These are phyloP conservation scores for Phytopythium boreale DNA, from an alignment of 352 stramenopile species.

Conservation along the genomic window DNA sequence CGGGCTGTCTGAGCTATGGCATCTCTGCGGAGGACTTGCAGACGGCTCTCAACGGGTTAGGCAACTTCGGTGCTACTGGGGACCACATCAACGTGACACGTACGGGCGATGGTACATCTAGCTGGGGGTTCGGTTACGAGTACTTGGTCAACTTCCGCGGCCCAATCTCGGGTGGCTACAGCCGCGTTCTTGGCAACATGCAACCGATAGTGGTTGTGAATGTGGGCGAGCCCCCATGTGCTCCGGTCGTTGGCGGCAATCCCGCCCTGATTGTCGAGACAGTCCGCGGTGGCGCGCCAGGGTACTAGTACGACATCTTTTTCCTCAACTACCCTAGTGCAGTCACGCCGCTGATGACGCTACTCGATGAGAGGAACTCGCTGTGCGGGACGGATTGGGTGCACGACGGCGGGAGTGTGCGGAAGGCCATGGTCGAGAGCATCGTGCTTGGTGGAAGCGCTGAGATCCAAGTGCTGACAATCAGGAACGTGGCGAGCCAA, in stretches of 20 bases:
- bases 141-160: slow-evolving; percentile 69
- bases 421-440: slow-evolving; percentile 38
- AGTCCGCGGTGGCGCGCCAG: slow-evolving; percentile 46
- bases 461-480: slow-evolving; percentile 52
- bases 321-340: slow-evolving; percentile 50
- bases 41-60: slow-evolving; percentile 55
- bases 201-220: slow-evolving; percentile 47
- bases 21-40: slow-evolving; percentile 58
- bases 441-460: slow-evolving; percentile 53
- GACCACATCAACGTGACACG: slow-evolving; percentile 69
- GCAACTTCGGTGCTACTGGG: slow-evolving; percentile 29
- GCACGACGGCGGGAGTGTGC: slow-evolving; percentile 36
- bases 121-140: slow-evolving; percentile 78
- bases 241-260: slow-evolving; percentile 31
- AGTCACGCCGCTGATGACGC: slow-evolving; percentile 26
- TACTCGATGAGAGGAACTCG: slow-evolving; percentile 27
- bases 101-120: slow-evolving; percentile 51
- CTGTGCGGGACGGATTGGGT: slow-evolving; percentile 23
- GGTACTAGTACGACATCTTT: slow-evolving; percentile 76
- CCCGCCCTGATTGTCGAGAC: slow-evolving; percentile 71
- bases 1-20: slow-evolving; percentile 71
- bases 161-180: slow-evolving; percentile 49
- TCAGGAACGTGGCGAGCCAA: slow-evolving; percentile 29
- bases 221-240: slow-evolving; percentile 39
- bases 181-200: slow-evolving; percentile 58